Evolutionary conservation across 1,284 basidiomycete species (phyloP), one percentile per base, ranked within the genome.

Genomic region (Puccinia sorghi): DNA sequence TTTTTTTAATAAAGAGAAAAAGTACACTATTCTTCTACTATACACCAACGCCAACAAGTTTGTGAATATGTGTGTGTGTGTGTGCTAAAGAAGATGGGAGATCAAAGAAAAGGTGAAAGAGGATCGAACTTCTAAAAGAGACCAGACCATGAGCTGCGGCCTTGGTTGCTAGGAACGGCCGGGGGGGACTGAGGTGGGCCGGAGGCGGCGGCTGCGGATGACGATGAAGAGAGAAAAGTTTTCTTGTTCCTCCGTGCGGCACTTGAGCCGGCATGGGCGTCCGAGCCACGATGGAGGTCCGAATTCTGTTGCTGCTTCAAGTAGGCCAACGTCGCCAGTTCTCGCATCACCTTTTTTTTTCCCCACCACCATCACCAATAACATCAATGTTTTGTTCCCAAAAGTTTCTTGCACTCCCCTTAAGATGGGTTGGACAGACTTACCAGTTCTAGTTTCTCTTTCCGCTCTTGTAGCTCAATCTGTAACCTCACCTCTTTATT

Each of bases 381-480:
- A 27, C 1, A 32, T 32, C 32, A 32, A 32, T 4, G n/a, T 32
- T 32, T 32, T 32, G 4, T 32, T 32, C 32, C 32, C n/a, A n/a
- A n/a, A 32, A 2, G 32, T 32, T 32, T 32, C 2, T 32, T 4
- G 32, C 32, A 32, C 4, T 2, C 32, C 0, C 27, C 13, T 25
- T 25, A 7, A 12, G 25, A 22, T 57, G 15, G 13, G n/a, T 39
- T 11, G 32, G 43, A 46, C 64, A 81, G 81, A 92, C 93, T 88
- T 95, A 46, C 43, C 43, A 46, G 91, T 84, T 97, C 94, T n/a
- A 99, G 87, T 86, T 97, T 98, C 84, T 98, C 94, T 84, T 98
- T 99, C 48, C 94, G 88, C 80, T 96, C 93, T 84, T 99, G 97
- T 57, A 99, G 86, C 81, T 99, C 94, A n/a, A 99, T 87, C 84